Evolutionary conservation across 306 rosid species (phyloP), one percentile per base, ranked within the genome.

Genomic region (Trifolium dubium): DNA sequence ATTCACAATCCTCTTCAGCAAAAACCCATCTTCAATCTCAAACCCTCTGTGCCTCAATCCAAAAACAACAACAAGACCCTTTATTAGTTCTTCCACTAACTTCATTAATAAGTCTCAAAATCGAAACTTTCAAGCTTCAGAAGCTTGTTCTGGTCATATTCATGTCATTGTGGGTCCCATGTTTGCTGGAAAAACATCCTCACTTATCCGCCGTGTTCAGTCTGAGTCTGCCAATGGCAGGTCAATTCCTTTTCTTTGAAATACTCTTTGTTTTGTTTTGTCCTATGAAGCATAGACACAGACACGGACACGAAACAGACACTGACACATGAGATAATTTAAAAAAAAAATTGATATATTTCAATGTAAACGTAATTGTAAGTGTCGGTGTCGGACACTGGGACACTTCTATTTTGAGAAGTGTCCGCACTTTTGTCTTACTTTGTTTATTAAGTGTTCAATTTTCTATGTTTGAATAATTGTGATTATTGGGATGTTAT

Each of bases 161-260:
- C 97, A 94, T 76, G 95, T 92, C 51, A 83, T 94, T 30, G 83
- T 92, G 53, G 97, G 99, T 5, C 97, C 99, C 30, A 92, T 94
- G 97, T 94, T 92, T 73, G 95, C 97, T 29, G 97, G 99, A 29
- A 92, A 94, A 72, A 86, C 97, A 14, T 88, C 96, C 60, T 72
- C 92, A 1, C 99, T 94, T 70, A 93, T 94, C 60, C 90, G 86
- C 0, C 88, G 91, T 62, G 80, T 94, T 80, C 95, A 92, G 56
- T 86, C 83, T 2, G 92, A 88, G 86, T 80, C 84, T 67, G 46
- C 55, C 76, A 82, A 79, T 64, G 96, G 96, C 86, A 94, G 96
- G 99, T 89, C 74, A 49, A 29, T 3, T 3, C 35, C 44, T 46
- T 51, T 51, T 18, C 53, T 46, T 28, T 37, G 3, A 18, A 46